These are phyloP conservation scores for Parsonsia alboflavescens DNA, from an alignment of 257 asterid genomes.

Conservation along the genomic window DNA sequence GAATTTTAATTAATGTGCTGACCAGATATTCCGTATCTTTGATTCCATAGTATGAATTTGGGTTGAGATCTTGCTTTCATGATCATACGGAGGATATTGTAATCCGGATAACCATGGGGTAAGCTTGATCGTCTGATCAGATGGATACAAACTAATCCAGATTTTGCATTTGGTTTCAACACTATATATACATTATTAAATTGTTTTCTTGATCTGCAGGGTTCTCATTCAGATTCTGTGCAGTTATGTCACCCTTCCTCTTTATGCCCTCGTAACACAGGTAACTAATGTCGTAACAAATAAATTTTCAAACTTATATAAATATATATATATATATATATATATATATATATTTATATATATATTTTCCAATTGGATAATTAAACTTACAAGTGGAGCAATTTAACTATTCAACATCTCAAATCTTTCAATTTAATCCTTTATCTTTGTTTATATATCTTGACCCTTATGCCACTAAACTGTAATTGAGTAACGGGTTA, in stretches of 20 bases:
- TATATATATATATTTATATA: no score
- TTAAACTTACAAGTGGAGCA: no score
- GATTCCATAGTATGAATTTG: constrained; percentile 63
- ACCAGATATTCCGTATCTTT: neutral
- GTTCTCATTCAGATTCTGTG: constrained; percentile 69
- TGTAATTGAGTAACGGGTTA: no score
- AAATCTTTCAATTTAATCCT: no score
- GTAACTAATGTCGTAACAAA: constrained; percentile 24
- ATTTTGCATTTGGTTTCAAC: neutral
- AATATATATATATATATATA: no score
- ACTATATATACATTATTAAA: neutral
- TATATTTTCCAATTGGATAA: no score
- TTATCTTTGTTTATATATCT: no score
- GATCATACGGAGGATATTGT: constrained; percentile 65
- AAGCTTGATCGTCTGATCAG: constrained; percentile 9
- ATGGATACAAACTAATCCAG: no score
- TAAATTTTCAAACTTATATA: no score
- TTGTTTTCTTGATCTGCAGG: constrained; percentile 28
- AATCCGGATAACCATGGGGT: constrained; percentile 88
- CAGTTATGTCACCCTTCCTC: constrained; percentile 91
- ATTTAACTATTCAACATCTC: no score
- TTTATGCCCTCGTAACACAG: constrained; percentile 96
- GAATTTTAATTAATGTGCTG: neutral
- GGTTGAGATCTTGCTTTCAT: constrained; percentile 76
- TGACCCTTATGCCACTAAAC: no score